These are phyloP conservation scores for Ambrosia artemisiifolia DNA, from an alignment of 129 eudicot species.

Conservation along the genomic window DNA sequence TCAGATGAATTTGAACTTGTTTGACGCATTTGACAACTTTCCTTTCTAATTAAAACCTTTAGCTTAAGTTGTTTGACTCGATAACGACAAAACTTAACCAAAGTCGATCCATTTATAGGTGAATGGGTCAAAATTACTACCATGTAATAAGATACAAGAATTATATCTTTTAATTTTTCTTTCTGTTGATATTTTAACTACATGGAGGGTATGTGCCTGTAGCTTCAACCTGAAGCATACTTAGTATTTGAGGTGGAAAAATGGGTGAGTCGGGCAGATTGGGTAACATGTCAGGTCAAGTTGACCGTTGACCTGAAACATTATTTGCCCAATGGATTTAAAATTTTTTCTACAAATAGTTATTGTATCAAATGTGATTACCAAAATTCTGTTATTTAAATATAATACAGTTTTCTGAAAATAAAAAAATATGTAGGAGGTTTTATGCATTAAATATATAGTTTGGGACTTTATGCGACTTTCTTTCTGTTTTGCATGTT, in stretches of 20 bases:
- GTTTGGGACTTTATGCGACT: neutral
- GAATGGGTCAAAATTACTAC: neutral
- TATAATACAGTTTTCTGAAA: neutral
- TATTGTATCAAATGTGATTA: neutral
- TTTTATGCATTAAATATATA: neutral
- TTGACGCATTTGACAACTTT: neutral
- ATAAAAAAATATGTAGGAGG: neutral
- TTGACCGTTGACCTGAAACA: neutral
- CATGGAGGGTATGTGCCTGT: neutral
- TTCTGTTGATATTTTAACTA: neutral
- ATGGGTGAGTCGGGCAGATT: neutral
- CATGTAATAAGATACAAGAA: neutral
- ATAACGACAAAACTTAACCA: neutral
- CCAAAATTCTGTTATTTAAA: neutral
- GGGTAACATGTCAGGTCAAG: neutral
- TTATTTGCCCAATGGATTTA: neutral
- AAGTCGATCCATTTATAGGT: neutral
- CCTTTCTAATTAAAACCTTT: neutral
- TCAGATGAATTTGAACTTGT: neutral
- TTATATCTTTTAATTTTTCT: neutral
- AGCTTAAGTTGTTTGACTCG: neutral
- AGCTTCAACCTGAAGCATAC: neutral
- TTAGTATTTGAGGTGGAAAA: neutral
- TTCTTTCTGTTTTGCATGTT: neutral
- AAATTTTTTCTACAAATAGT: neutral